Base-by-base conservation (phyloP, 495 filamentous ascomycete genomes). In the Cladorrhinum samala region DNA sequence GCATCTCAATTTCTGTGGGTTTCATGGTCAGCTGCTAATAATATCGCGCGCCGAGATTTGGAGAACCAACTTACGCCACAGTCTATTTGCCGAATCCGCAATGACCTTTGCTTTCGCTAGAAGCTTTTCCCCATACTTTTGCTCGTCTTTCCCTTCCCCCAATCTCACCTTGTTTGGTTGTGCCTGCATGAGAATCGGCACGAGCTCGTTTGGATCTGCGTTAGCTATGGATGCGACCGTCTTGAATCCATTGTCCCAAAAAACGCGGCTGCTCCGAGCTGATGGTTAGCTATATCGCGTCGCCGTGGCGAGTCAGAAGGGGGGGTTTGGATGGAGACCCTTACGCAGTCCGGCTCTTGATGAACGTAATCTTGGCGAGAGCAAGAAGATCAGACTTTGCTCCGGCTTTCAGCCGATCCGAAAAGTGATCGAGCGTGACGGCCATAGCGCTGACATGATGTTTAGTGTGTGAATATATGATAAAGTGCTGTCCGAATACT, bases 161-260 rank as follows among this genome's bases (percentile, higher is more conserved):
- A 85, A 63, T 56, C 79, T 74, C 24, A 76, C 59, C 59, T 85
- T 88, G 47, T 76, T 83, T 16, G 83, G 81, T 67, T 82, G 79
- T n/a, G 82, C 81, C 69, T 86, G 82, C 67, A 85, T 77, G 50
- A 93, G 66, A 16, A 89, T 66, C n/a, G 84, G 81, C 2, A 87
- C 70, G 43, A 91, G 63, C 52, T 86, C 86, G 46, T 80, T 79
- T 0, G 83, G 76, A 41, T 85, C 76, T 0, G 85, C 83, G 50
- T 82, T 84, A 1, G 88, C 86, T 27, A 92, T 71, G 0, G 79
- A 75, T 36, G 80, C 79, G 44, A 91, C 67, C 18, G 78, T 85
- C 55, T 78, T 83, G 59, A 86, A 82, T 0, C 88, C 88, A 67
- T 86, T 89, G 36, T 91, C 88, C 69, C 86, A 82, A 50, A 93